A percentile compares a stretch with the other conserved stretches of the same genome.
Conservation (phyloP, 192 early-diverging fungal genomes). For the Cetraspora pellucida region DNA sequence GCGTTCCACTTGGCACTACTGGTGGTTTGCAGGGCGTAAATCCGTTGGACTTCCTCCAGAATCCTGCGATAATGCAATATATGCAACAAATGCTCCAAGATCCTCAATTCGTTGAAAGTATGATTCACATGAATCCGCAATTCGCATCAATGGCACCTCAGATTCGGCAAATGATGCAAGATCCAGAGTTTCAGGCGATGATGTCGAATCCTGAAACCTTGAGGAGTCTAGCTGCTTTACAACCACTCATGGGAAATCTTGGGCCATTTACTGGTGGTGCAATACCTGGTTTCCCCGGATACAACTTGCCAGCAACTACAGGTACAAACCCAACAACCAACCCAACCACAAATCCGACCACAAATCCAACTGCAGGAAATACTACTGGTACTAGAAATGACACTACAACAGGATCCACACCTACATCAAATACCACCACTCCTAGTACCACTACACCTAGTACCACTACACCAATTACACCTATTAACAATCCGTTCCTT, state of each 20-base stretch:
- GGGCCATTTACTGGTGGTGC: constrained; percentile 26
- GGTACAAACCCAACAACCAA: constrained; percentile 38
- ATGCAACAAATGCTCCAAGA: constrained; percentile 83
- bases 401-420: constrained; percentile 28
- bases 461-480: constrained; percentile 39
- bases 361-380: constrained; percentile 45
- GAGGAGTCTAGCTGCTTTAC: constrained; percentile 73
- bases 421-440: constrained; percentile 27
- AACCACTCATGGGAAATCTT: constrained; percentile 39
- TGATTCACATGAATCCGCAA: constrained; percentile 83
- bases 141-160: constrained; percentile 81
- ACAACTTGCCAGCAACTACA: constrained; percentile 28
- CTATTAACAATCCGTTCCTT: constrained; percentile 53
- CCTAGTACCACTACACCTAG: constrained; percentile 30
- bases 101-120: constrained; percentile 81
- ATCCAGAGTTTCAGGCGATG: constrained; percentile 78
- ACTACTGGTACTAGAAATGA: no score
- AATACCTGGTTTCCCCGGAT: constrained; percentile 23
- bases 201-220: constrained; percentile 84
- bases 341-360: constrained; percentile 34
- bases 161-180: constrained; percentile 82
- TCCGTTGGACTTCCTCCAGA: constrained; percentile 71
- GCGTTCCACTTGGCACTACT: constrained; percentile 57
- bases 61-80: constrained; percentile 82
- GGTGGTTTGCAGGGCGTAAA: constrained; percentile 73